Evolutionary conservation across 345 rosid genomes (phyloP).

Genomic region (Erysimum cheiranthoides): DNA sequence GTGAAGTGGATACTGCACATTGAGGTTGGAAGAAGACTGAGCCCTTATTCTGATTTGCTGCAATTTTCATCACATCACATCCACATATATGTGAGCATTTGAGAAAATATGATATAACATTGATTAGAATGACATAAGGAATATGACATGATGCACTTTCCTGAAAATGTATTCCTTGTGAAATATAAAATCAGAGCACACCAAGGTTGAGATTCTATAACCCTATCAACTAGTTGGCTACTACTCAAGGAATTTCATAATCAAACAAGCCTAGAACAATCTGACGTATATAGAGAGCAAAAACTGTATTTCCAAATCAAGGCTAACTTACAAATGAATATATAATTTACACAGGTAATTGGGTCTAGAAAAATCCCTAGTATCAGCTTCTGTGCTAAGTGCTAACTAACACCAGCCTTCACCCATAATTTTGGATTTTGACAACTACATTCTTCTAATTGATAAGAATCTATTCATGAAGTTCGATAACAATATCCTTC

Average conservation of each 20-base stretch:
- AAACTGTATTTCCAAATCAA: background rate
- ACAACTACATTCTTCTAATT: constrained; percentile 2
- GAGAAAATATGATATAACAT: constrained; percentile 10
- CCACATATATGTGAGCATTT: constrained; percentile 8
- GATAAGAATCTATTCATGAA: background rate
- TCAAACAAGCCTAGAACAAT: constrained; percentile 1
- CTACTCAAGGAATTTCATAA: constrained; percentile 1
- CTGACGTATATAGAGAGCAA: constrained; percentile 19
- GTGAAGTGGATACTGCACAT: constrained; percentile 71
- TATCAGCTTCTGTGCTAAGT: constrained; percentile 9
- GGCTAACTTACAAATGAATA: background rate
- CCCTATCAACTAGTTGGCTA: constrained; percentile 2
- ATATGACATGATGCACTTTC: background rate
- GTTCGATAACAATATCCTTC: background rate
- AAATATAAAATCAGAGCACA: constrained; percentile 7
- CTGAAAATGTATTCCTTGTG: background rate
- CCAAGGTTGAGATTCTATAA: background rate
- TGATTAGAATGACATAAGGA: background rate
- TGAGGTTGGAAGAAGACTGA: constrained; percentile 58
- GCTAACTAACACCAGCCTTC: background rate
- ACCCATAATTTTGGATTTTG: background rate
- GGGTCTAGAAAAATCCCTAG: background rate
- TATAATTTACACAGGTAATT: background rate
- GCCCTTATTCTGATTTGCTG: constrained; percentile 69
- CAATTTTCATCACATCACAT: constrained; percentile 39